Evolutionary conservation across 2,329 filamentous ascomycete genomes (phyloP).

Genomic region (Zymoseptoria ardabiliae): DNA sequence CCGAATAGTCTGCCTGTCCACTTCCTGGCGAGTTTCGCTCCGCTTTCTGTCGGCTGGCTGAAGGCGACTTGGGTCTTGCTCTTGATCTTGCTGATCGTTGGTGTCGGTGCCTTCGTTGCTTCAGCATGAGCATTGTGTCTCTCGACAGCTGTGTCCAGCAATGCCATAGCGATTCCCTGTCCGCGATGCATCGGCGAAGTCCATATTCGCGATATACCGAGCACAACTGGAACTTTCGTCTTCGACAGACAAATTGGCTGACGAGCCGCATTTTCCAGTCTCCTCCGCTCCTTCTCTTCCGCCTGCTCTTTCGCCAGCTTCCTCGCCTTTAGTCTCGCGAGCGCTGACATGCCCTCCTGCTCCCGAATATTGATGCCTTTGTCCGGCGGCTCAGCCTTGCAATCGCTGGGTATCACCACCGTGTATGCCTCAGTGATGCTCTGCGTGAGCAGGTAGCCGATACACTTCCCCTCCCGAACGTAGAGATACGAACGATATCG

Average conservation of each 20-base stretch:
- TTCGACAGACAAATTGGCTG: conserved; percentile 20
- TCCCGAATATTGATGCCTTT: conserved; percentile 7
- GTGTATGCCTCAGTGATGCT: conserved; percentile 50
- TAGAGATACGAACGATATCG: conserved; percentile 57
- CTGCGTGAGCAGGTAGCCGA: conserved; percentile 56
- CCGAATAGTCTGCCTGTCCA: conserved; percentile 50
- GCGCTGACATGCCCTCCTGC: conserved; percentile 7
- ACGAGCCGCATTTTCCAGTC: not conserved
- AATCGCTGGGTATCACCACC: conserved; percentile 34
- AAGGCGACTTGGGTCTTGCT: conserved; percentile 53
- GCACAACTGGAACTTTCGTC: conserved; percentile 36
- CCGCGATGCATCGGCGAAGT: conserved; percentile 50
- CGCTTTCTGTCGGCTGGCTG: conserved; percentile 58
- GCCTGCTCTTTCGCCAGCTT: conserved; percentile 14
- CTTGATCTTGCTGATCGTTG: too few relatives aligned
- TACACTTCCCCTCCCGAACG: conserved; percentile 53
- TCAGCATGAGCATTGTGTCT: conserved; percentile 16
- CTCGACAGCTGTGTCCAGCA: conserved; percentile 41
- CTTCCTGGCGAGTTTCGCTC: conserved; percentile 49
- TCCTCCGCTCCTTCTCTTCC: not conserved
- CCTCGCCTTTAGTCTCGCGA: conserved; percentile 20
- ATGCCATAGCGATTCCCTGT: conserved; percentile 49
- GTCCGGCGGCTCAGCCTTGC: not conserved
- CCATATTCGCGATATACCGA: conserved; percentile 61
- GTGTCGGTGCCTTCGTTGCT: too few relatives aligned